Base-by-base conservation (phyloP, 2,329 filamentous ascomycete genomes). In the Penicillium sp. region DNA sequence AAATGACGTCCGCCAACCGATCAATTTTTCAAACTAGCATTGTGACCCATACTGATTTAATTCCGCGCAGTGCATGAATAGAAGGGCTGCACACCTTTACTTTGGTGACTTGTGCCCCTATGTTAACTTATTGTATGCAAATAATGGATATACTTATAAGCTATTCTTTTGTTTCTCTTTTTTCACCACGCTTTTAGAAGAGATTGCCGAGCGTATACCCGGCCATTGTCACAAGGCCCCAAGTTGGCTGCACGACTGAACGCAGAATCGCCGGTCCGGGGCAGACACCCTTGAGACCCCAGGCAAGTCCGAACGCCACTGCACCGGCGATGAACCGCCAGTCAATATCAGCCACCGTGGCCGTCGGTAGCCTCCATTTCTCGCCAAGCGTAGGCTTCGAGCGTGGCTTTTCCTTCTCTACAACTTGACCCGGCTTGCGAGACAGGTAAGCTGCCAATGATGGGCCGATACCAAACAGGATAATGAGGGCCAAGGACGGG, bases 221-320 rank as follows among this genome's bases (percentile, higher is more conserved):
- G 13, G 59, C 54, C 61, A 76, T 64, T 62, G 72, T 72, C 18
- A 66, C 45, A 20, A 65, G 17, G 3, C 74, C 74, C 74, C 73
- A 76, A 2, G 55, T 45, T 0, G 74, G 74, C 52, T 76, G 71
- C 16, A 71, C 52, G 11, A 73, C 52, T 15, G 68, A 56, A 30
- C 73, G 68, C 50, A 77, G 43, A 11, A 75, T 56, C 0, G 71
- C 74, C 7, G 75, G 73, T 0, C 75, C 75, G 8, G 75, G 75
- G 54, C 75, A 78, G 2, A 72, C 67, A 1, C 75, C 75, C 9
- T 59, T 63, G 43, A 75, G 47, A 0, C 75, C 75, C 74, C 75
- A 78, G 0, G 69, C 73, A 17, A 76, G 36, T 0, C 75, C 75
- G 55, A 77, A 78, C 1, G 63, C 60, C 14, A 59, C 62, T 3